Conservation (phyloP, 441 rosid species). For the Adansonia gregorii region DNA sequence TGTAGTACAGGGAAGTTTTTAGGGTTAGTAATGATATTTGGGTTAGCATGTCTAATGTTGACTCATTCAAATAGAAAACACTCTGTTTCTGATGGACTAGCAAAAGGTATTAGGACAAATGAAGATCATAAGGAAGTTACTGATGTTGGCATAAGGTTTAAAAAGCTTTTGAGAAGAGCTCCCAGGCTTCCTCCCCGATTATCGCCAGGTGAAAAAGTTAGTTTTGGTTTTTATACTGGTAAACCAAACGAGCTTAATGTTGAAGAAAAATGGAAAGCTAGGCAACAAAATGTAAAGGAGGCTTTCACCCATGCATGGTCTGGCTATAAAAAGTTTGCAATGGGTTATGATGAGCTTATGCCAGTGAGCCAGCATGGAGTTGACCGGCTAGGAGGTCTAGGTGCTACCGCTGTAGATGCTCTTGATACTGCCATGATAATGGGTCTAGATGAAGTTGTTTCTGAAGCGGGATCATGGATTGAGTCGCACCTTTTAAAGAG, state of each 20-base stretch:
- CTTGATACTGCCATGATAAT: slow-evolving; percentile 98
- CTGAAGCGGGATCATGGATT: slow-evolving; percentile 90
- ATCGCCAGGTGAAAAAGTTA: slow-evolving; percentile 46
- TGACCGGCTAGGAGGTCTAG: slow-evolving; percentile 94
- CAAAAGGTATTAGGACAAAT: slow-evolving; percentile 25
- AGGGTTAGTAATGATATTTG: slow-evolving; percentile 51
- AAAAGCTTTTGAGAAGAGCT: slow-evolving; percentile 68
- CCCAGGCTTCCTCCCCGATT: slow-evolving; percentile 95
- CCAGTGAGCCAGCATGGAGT: slow-evolving; percentile 73
- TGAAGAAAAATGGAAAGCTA: slow-evolving; percentile 35
- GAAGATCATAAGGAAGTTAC: slow-evolving; percentile 40
- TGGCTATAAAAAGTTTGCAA: slow-evolving; percentile 83
- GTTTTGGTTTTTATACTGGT: background rate
- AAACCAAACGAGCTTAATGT: slow-evolving; percentile 24
- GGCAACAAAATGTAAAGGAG: slow-evolving; percentile 15
- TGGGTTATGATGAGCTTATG: slow-evolving; percentile 96
- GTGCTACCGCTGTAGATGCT: slow-evolving; percentile 91
- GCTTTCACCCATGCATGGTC: slow-evolving; percentile 70
- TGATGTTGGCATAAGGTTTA: slow-evolving; percentile 47
- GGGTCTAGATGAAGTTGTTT: slow-evolving; percentile 76
- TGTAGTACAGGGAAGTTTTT: slow-evolving; percentile 89
- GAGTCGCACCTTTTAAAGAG: slow-evolving; percentile 74
- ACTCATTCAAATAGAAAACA: slow-evolving; percentile 47
- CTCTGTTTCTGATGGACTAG: background rate
- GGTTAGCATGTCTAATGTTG: slow-evolving; percentile 65